These are phyloP conservation scores for Brassica cretica DNA, from an alignment of 345 rosid species.

Conservation along the genomic window DNA sequence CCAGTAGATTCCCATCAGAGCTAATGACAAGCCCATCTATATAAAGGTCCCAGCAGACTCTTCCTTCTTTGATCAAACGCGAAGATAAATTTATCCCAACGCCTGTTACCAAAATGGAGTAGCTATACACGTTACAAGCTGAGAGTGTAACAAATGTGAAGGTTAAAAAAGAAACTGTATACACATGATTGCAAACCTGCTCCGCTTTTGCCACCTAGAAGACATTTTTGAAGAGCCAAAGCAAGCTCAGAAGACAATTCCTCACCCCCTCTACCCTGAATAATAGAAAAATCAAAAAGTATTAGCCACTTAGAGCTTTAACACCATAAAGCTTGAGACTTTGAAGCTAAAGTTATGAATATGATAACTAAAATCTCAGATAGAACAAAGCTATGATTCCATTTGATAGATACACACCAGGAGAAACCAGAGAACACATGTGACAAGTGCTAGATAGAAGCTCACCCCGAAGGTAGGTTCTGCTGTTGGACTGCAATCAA, in stretches of 20 bases:
- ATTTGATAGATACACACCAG: not conserved
- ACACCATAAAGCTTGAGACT: constrained; percentile 2
- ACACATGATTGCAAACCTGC: constrained; percentile 54
- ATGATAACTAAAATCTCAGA: constrained; percentile 1
- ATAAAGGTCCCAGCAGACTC: constrained; percentile 91
- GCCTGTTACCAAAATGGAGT: constrained; percentile 47
- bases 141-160: constrained; percentile 4
- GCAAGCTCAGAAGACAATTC: constrained; percentile 84
- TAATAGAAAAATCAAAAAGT: not conserved
- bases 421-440: not conserved
- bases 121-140: constrained; percentile 13
- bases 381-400: not conserved
- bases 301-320: constrained; percentile 12
- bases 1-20: constrained; percentile 85
- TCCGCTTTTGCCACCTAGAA: constrained; percentile 88
- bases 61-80: constrained; percentile 73
- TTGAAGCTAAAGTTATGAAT: constrained; percentile 11
- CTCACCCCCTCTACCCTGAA: constrained; percentile 93
- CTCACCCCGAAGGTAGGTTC: constrained; percentile 83
- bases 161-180: not conserved
- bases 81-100: constrained; percentile 82
- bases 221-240: constrained; percentile 65
- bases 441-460: constrained; percentile 15
- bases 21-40: constrained; percentile 84
- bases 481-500: constrained; percentile 89